Percentiles rank a stretch among this genome's conserved stretches.
Evolutionary conservation across 2,329 filamentous ascomycete species (phyloP).

Genomic region (Helotiales sp.): DNA sequence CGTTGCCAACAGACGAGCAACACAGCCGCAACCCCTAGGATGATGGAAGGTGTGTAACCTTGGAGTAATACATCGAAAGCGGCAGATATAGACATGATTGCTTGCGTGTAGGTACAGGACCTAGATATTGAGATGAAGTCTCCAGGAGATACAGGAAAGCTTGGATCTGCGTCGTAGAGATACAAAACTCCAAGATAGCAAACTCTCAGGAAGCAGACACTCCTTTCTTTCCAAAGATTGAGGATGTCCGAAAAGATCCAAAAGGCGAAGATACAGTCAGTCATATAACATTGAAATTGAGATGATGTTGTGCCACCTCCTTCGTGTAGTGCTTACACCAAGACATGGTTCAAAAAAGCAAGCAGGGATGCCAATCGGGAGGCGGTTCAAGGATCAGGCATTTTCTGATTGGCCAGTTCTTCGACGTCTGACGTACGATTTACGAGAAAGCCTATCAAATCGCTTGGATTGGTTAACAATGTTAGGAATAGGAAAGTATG

Average conservation of each 20-base stretch:
- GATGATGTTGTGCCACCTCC: not conserved
- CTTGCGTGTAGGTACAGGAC: not conserved
- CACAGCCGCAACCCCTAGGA: conserved; percentile 21
- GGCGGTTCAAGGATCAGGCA: too few species aligned
- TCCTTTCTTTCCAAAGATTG: not conserved
- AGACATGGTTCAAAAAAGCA: not conserved
- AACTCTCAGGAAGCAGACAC: not conserved
- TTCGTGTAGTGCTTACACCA: not conserved
- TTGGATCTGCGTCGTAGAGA: not conserved
- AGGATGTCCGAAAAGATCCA: not conserved
- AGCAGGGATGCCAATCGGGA: too few species aligned
- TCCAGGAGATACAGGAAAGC: not conserved
- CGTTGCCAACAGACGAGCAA: conserved; percentile 24
- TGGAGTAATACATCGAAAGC: conserved; percentile 16
- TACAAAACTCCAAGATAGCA: not conserved
- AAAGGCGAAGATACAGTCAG: not conserved
- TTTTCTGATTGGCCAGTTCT: too few species aligned
- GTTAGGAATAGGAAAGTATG: too few species aligned
- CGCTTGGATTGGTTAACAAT: too few species aligned
- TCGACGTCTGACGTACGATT: too few species aligned
- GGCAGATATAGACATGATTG: conserved; percentile 21
- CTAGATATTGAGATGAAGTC: not conserved
- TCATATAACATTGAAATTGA: not conserved
- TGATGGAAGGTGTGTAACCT: conserved; percentile 29
- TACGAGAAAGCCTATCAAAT: too few species aligned